Evolutionary conservation across 2,329 filamentous ascomycete genomes (phyloP).

Genomic region (Cytospora schulzeri): DNA sequence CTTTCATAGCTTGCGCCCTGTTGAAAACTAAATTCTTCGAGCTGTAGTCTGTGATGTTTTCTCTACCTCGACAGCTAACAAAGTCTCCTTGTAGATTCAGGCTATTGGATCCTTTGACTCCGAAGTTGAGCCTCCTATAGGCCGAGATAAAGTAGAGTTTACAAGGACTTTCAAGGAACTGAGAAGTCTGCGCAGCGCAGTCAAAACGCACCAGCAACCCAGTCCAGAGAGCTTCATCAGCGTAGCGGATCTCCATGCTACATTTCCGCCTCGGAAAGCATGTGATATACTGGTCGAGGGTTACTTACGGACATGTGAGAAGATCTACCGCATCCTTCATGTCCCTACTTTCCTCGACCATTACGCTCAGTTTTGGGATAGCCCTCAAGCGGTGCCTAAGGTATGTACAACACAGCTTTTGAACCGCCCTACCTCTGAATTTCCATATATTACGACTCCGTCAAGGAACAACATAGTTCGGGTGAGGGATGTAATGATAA

Average conservation of each 20-base stretch:
- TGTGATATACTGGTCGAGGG: slow-evolving; percentile 54
- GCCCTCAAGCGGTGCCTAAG: slow-evolving; percentile 36
- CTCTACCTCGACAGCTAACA: not conserved
- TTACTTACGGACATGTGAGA: slow-evolving; percentile 60
- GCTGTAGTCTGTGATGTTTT: no score
- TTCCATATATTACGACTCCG: not conserved
- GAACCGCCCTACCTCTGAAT: not conserved
- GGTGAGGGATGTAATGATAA: no score
- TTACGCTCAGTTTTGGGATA: slow-evolving; percentile 54
- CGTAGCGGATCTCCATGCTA: not conserved
- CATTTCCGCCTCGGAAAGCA: slow-evolving; percentile 38
- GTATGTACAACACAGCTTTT: not conserved
- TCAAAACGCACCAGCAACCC: not conserved
- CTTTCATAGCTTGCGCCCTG: no score
- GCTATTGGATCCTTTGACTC: not conserved
- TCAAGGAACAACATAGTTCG: not conserved
- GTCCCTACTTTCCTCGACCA: slow-evolving; percentile 57
- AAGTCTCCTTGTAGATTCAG: not conserved
- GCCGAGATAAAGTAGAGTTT: not conserved
- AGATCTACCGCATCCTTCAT: slow-evolving; percentile 59
- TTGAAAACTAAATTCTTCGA: no score
- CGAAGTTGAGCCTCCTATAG: not conserved
- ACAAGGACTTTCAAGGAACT: not conserved
- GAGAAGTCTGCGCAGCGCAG: not conserved
- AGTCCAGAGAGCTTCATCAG: not conserved